Evolutionary conservation across 805 yeast genomes (phyloP).

Genomic region (Candida maltosa): DNA sequence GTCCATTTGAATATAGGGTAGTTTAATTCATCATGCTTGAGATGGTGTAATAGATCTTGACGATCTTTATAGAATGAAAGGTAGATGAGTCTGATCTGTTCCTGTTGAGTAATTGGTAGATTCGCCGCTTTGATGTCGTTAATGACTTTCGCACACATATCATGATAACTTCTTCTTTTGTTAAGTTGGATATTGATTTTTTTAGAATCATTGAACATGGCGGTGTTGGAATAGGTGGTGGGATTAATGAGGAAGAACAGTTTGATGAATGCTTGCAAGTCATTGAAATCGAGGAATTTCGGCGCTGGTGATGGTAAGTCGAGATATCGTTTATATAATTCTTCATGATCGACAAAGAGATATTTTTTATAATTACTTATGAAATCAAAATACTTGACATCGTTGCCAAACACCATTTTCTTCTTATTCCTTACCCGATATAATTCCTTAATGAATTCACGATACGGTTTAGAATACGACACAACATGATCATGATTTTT

Average conservation of each 20-base stretch:
- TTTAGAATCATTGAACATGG: too few relatives aligned
- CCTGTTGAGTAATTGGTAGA: constrained; percentile 26
- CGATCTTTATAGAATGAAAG: constrained; percentile 31
- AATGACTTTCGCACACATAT: constrained; percentile 19
- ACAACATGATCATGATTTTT: neutral
- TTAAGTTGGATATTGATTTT: constrained; percentile 17
- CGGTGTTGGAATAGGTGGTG: too few relatives aligned
- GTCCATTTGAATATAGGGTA: constrained; percentile 17
- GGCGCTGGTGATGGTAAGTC: constrained; percentile 24
- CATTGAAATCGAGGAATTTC: constrained; percentile 19
- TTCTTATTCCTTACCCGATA: constrained; percentile 20
- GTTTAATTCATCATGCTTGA: too few relatives aligned
- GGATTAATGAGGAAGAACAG: too few relatives aligned
- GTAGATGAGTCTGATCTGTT: constrained; percentile 26
- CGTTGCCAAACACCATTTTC: constrained; percentile 2
- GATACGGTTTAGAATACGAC: constrained; percentile 2
- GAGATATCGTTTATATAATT: constrained; percentile 21
- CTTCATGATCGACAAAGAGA: constrained; percentile 20
- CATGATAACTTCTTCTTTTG: constrained; percentile 17
- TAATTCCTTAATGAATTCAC: constrained; percentile 13
- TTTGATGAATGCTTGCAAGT: constrained; percentile 22
- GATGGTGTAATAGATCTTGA: constrained; percentile 17
- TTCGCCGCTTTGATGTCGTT: constrained; percentile 22
- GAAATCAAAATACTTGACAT: constrained; percentile 4
- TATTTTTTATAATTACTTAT: constrained; percentile 11